These are phyloP conservation scores for Polygonum aviculare DNA, from an alignment of 148 eudicot species.

Conservation along the genomic window DNA sequence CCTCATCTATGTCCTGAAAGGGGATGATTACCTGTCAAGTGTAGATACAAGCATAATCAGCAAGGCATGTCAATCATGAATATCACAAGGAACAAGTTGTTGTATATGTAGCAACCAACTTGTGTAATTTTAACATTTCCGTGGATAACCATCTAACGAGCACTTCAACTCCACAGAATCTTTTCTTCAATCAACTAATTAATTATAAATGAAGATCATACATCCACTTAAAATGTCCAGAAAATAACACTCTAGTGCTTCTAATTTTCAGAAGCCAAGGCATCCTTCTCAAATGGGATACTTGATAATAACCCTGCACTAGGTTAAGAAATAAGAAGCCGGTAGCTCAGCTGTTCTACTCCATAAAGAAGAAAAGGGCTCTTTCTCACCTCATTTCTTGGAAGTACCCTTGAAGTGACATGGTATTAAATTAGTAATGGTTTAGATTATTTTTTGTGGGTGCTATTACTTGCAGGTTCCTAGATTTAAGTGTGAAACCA, in stretches of 20 bases:
- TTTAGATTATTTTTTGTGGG: neutral
- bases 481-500: neutral
- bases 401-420: neutral
- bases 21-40: constrained; percentile 75
- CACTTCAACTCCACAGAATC: neutral
- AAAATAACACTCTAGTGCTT: neutral
- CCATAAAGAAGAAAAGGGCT: neutral
- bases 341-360: neutral
- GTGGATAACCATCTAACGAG: neutral
- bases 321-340: neutral
- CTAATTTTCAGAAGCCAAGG: neutral
- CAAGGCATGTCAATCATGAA: neutral
- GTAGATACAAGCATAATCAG: constrained; percentile 17
- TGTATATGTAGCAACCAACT: neutral
- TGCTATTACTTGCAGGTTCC: neutral
- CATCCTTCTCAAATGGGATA: neutral
- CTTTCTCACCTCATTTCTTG: neutral
- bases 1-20: constrained; percentile 89
- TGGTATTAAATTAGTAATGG: neutral
- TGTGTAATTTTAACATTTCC: neutral
- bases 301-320: neutral
- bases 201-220: neutral
- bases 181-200: neutral
- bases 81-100: neutral
- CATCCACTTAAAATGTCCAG: neutral